A percentile compares a stretch with the other conserved stretches of the same genome.
Conservation (phyloP, 1,284 basidiomycete genomes). For the Veloboletus limbatus region DNA sequence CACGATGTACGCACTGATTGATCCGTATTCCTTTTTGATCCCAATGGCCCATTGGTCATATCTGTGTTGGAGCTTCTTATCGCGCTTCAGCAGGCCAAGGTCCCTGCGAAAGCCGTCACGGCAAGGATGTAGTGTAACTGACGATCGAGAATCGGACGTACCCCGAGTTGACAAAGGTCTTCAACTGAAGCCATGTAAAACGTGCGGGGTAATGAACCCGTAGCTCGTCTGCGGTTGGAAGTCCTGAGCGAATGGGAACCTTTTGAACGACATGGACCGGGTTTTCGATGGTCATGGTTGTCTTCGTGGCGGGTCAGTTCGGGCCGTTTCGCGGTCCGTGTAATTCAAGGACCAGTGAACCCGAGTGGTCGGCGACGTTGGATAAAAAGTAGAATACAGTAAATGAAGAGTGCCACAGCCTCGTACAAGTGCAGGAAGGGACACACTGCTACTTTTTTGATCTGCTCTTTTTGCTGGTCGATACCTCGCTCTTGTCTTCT, state of each 20-base stretch:
- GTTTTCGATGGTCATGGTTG: constrained; percentile 29
- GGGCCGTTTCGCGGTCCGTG: too few species aligned
- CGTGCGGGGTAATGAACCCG: constrained; percentile 64
- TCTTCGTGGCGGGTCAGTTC: too few species aligned
- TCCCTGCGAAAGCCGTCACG: constrained; percentile 45
- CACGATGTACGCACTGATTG: constrained; percentile 48
- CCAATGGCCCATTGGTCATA: constrained; percentile 60
- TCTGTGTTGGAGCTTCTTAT: constrained; percentile 60
- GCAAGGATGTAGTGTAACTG: background rate
- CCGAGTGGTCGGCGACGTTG: too few species aligned
- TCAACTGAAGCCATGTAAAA: constrained; percentile 73
- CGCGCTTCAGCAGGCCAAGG: constrained; percentile 73
- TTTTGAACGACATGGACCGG: background rate
- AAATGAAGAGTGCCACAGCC: constrained; percentile 4
- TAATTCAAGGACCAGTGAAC: too few species aligned
- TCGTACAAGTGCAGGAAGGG: too few species aligned
- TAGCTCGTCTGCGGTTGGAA: constrained; percentile 65
- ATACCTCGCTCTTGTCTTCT: constrained; percentile 33
- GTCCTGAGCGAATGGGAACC: constrained; percentile 38
- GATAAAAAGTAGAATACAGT: constrained; percentile 18
- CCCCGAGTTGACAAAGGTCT: constrained; percentile 76
- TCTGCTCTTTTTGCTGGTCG: constrained; percentile 33
- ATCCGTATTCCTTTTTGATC: constrained; percentile 59
- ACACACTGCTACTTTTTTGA: constrained; percentile 25
- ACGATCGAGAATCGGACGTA: constrained; percentile 29